Conservation (phyloP, 768 basidiomycete species). For the Lyophyllum shimeji region DNA sequence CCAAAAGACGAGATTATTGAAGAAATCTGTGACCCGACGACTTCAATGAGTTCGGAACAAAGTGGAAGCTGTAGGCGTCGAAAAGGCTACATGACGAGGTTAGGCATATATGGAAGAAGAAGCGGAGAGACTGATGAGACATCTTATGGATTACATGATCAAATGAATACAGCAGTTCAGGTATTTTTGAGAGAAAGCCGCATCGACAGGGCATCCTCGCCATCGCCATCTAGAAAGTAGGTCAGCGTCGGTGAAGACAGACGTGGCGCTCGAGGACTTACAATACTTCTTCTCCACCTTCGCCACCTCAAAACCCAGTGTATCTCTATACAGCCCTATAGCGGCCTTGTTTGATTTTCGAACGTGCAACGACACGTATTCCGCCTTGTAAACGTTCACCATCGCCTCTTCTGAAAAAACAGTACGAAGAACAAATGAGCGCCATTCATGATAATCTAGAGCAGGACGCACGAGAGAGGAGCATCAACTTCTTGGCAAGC, state of each 20-base stretch:
- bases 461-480: slow-evolving; percentile 75
- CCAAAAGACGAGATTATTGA: too few species aligned
- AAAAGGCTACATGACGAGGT: too few species aligned
- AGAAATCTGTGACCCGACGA: too few species aligned
- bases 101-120: too few species aligned
- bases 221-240: slow-evolving; percentile 67
- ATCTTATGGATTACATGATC: background rate
- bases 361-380: slow-evolving; percentile 87
- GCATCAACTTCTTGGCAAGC: slow-evolving; percentile 91
- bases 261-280: slow-evolving; percentile 39
- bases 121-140: background rate
- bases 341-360: slow-evolving; percentile 95
- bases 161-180: background rate
- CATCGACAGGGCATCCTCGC: slow-evolving; percentile 89
- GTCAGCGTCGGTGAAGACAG: background rate
- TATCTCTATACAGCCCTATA: slow-evolving; percentile 83
- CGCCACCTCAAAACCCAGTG: slow-evolving; percentile 85
- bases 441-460: background rate
- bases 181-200: slow-evolving; percentile 34
- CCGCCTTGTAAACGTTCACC: slow-evolving; percentile 81
- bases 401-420: slow-evolving; percentile 80
- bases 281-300: slow-evolving; percentile 90
- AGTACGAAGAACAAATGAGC: background rate
- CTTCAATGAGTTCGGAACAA: too few species aligned
- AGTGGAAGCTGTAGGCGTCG: too few species aligned